Conservation (phyloP, 805 yeast genomes). For the Hermanozyma aechmeae region DNA sequence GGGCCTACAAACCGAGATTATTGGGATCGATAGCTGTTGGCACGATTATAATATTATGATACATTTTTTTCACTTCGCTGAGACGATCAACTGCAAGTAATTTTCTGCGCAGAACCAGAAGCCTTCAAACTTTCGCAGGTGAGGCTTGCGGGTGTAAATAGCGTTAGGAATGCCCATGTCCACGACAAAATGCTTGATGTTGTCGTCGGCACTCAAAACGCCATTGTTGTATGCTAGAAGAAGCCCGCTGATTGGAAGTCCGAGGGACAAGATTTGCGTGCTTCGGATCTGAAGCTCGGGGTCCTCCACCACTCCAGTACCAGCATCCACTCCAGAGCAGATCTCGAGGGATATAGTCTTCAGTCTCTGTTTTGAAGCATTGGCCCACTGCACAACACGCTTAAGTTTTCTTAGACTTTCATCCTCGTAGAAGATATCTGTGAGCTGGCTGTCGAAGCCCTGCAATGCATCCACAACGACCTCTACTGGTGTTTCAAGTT, state of each 20-base stretch:
- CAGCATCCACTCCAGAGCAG: slow-evolving; percentile 77
- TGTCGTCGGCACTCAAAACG: slow-evolving; percentile 20
- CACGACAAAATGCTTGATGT: slow-evolving; percentile 46
- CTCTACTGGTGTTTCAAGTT: slow-evolving; percentile 67
- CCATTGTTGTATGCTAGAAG: slow-evolving; percentile 53
- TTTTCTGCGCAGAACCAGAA: slow-evolving; percentile 34
- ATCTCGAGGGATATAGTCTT: slow-evolving; percentile 63
- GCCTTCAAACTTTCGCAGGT: slow-evolving; percentile 35
- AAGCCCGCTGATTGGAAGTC: slow-evolving; percentile 62
- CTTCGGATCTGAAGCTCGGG: slow-evolving; percentile 30
- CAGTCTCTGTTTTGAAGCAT: slow-evolving; percentile 30
- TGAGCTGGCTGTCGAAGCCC: slow-evolving; percentile 66
- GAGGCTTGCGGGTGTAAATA: slow-evolving; percentile 33
- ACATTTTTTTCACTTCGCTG: background rate
- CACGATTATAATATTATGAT: too few species aligned
- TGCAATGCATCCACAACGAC: slow-evolving; percentile 76
- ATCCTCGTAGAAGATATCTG: slow-evolving; percentile 39
- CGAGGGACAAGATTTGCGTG: slow-evolving; percentile 58
- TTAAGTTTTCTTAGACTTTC: slow-evolving; percentile 30
- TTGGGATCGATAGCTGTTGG: background rate
- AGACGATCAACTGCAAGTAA: slow-evolving; percentile 2
- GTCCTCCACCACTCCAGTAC: slow-evolving; percentile 50
- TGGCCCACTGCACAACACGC: slow-evolving; percentile 59
- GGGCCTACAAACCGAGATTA: background rate
- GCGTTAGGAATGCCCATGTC: slow-evolving; percentile 65